phyloP scores from a whole-genome alignment of 2,329 filamentous ascomycete genomes.

The Pseudogymnoascus sp. region DNA sequence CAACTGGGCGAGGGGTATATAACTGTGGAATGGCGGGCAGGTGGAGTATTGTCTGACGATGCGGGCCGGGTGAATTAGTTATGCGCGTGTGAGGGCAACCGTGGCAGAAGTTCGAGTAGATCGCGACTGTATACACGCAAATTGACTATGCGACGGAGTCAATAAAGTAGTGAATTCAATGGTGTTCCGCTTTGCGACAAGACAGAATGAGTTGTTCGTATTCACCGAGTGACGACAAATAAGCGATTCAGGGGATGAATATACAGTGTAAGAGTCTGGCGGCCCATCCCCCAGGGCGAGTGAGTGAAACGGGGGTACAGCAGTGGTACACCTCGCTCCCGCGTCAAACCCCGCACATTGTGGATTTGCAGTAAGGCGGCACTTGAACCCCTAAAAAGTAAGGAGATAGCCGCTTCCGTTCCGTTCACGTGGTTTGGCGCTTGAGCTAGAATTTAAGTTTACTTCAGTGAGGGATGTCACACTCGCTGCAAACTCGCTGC shows the following conservation, averaged over 20 bases:
- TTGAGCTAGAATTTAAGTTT: background rate
- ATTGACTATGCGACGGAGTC: background rate
- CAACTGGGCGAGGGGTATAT: background rate
- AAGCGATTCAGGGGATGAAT: slow-evolving; percentile 8
- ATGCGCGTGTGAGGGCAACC: background rate
- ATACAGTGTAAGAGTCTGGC: background rate
- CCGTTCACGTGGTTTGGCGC: slow-evolving; percentile 4
- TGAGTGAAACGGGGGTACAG: slow-evolving; percentile 1
- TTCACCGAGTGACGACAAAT: background rate
- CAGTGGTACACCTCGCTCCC: slow-evolving; percentile 1
- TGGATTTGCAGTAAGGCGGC: background rate
- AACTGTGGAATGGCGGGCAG: background rate
- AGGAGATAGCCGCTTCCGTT: slow-evolving; percentile 7
- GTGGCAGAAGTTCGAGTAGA: background rate
- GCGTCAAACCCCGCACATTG: slow-evolving; percentile 8
- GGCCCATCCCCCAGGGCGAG: background rate
- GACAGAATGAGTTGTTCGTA: background rate
- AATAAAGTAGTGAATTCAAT: background rate
- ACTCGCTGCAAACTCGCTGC: background rate
- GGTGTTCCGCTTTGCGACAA: background rate
- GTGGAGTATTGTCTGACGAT: background rate
- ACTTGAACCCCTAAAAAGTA: slow-evolving; percentile 2
- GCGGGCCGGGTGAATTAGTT: background rate
- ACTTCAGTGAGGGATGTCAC: background rate
- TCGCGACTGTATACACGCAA: background rate